Evolutionary conservation across 345 rosid genomes (phyloP).

Genomic region (Streptanthus diversifolius): DNA sequence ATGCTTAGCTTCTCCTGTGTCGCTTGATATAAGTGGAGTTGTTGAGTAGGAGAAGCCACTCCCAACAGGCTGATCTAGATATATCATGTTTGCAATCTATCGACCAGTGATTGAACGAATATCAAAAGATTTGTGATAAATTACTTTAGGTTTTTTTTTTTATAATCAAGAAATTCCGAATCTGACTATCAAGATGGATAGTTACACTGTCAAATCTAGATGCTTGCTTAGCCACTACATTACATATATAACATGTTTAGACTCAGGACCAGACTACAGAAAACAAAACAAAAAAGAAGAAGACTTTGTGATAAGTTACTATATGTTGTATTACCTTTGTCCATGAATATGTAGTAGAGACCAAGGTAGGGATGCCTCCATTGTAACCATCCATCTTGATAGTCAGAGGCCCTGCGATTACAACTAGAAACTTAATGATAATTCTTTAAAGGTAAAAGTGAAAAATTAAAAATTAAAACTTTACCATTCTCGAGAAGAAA

Average conservation of each 20-base stretch:
- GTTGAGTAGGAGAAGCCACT: neutral
- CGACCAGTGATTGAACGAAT: too few species aligned
- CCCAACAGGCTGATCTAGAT: neutral
- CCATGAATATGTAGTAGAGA: neutral
- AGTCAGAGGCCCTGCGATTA: neutral
- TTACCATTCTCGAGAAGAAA: neutral
- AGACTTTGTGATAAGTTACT: neutral
- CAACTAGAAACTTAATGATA: too few species aligned
- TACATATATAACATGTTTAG: neutral
- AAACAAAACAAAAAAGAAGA: too few species aligned
- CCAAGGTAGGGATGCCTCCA: neutral
- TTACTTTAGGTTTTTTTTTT: too few species aligned
- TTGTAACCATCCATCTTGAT: neutral
- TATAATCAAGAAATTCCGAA: neutral
- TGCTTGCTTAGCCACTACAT: neutral
- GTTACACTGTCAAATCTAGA: neutral
- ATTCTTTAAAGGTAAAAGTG: neutral
- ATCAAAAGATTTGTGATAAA: neutral
- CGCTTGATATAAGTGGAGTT: neutral
- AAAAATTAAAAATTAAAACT: neutral
- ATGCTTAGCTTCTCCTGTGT: neutral
- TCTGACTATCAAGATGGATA: neutral
- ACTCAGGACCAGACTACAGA: too few species aligned
- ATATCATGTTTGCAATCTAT: neutral
- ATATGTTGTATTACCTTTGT: neutral